Evolutionary conservation across 2,329 filamentous ascomycete genomes (phyloP).

Genomic region (Chaetomium sp.): DNA sequence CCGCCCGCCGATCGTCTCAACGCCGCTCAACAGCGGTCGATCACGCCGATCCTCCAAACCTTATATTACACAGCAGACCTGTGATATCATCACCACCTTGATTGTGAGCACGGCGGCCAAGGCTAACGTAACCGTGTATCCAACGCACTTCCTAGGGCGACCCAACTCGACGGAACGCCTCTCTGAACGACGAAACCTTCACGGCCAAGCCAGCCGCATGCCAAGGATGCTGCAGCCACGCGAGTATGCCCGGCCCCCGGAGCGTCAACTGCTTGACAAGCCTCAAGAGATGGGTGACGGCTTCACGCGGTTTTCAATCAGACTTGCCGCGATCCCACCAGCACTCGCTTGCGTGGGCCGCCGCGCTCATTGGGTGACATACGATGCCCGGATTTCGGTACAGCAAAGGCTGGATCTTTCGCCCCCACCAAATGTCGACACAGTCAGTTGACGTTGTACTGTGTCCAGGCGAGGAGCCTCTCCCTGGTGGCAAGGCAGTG

Average conservation of each 20-base stretch:
- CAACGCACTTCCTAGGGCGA: neutral
- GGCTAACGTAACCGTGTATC: too few species aligned
- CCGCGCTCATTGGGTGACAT: conserved; percentile 21
- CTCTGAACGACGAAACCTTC: neutral
- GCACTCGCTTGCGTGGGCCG: neutral
- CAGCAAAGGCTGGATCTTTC: neutral
- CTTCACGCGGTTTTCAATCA: neutral
- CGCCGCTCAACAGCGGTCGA: conserved; percentile 16
- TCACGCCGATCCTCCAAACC: conserved; percentile 20
- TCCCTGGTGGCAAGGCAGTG: neutral
- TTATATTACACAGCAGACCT: neutral
- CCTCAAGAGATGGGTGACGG: neutral
- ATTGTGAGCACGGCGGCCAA: neutral
- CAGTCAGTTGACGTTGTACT: neutral
- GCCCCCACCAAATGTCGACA: neutral
- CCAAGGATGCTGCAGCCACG: neutral
- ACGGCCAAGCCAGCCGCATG: neutral
- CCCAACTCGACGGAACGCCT: neutral
- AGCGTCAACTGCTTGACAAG: neutral
- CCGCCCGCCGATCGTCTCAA: conserved; percentile 15
- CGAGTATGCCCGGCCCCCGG: neutral
- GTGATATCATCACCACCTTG: neutral
- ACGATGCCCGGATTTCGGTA: neutral
- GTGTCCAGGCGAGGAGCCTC: conserved; percentile 1
- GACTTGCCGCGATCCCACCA: neutral